Conservation (phyloP, 257 asterid species). For the Primulina tabacum region DNA sequence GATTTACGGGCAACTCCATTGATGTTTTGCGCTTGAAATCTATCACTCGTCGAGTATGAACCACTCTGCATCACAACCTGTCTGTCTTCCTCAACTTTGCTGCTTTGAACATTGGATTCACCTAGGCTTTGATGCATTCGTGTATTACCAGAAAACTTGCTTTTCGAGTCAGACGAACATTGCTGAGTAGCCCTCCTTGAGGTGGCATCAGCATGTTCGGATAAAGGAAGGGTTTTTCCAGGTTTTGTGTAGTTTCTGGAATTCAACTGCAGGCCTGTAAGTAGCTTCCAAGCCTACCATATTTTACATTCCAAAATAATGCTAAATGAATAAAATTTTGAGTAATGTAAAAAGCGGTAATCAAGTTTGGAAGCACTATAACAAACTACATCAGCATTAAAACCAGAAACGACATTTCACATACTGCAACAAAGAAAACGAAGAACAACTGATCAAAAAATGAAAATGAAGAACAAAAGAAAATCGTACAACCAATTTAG, state of each 20-base stretch:
- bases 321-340: constrained; percentile 6
- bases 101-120: constrained; percentile 28
- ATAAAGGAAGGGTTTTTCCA: constrained; percentile 63
- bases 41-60: constrained; percentile 22
- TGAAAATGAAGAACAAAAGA: constrained; percentile 12
- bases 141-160: constrained; percentile 30
- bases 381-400: not conserved
- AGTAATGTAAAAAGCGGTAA: constrained; percentile 5
- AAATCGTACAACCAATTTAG: constrained; percentile 1
- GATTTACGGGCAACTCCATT: constrained; percentile 33
- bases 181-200: constrained; percentile 41
- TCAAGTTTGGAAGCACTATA: constrained; percentile 20
- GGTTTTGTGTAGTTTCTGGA: constrained; percentile 64
- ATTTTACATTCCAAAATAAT: constrained; percentile 21
- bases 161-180: constrained; percentile 34
- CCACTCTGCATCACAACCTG: constrained; percentile 31
- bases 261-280: constrained; percentile 64
- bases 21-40: constrained; percentile 32
- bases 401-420: constrained; percentile 20
- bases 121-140: constrained; percentile 34
- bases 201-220: constrained; percentile 37
- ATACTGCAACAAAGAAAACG: constrained; percentile 6
- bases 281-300: constrained; percentile 85
- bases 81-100: constrained; percentile 42
- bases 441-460: not conserved